Conservation (phyloP, 495 filamentous ascomycete genomes). For the Aspergillus wentii region DNA sequence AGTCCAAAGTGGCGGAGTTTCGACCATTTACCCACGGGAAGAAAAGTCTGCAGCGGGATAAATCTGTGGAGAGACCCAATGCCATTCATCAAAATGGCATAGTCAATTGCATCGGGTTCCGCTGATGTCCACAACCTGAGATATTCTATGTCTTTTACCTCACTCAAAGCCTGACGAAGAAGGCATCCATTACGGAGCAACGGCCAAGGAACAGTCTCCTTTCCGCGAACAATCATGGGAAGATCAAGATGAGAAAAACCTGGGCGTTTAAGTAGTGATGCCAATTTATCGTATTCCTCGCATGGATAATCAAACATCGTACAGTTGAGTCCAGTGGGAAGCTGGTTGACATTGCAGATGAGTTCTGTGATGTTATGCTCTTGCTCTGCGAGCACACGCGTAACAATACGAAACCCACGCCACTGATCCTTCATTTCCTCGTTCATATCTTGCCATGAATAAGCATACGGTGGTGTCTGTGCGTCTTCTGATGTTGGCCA, state of each 20-base stretch:
- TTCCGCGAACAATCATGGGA: constrained; percentile 5
- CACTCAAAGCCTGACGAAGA: constrained; percentile 3
- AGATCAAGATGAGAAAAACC: constrained; percentile 14
- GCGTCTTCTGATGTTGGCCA: constrained; percentile 13
- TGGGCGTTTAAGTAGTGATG: constrained; percentile 10
- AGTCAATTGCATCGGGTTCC: neutral
- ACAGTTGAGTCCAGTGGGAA: constrained; percentile 15
- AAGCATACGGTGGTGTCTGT: constrained; percentile 1
- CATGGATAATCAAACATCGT: constrained; percentile 15
- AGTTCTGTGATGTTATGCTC: constrained; percentile 14
- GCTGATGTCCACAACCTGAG: constrained; percentile 7
- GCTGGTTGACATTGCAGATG: constrained; percentile 10
- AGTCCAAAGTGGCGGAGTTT: constrained; percentile 21
- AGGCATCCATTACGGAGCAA: constrained; percentile 9
- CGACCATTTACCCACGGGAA: constrained; percentile 16
- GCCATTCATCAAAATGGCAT: neutral
- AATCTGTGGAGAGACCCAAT: neutral
- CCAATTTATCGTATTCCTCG: constrained; percentile 15
- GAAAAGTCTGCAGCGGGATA: constrained; percentile 12
- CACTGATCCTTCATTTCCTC: constrained; percentile 13
- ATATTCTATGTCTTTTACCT: constrained; percentile 9
- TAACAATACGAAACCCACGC: constrained; percentile 15
- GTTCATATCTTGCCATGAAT: constrained; percentile 5
- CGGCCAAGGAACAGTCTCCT: constrained; percentile 4
- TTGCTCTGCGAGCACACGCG: constrained; percentile 8